Evolutionary conservation across 2,329 filamentous ascomycete genomes (phyloP).

Genomic region (Claviceps quebecensis): DNA sequence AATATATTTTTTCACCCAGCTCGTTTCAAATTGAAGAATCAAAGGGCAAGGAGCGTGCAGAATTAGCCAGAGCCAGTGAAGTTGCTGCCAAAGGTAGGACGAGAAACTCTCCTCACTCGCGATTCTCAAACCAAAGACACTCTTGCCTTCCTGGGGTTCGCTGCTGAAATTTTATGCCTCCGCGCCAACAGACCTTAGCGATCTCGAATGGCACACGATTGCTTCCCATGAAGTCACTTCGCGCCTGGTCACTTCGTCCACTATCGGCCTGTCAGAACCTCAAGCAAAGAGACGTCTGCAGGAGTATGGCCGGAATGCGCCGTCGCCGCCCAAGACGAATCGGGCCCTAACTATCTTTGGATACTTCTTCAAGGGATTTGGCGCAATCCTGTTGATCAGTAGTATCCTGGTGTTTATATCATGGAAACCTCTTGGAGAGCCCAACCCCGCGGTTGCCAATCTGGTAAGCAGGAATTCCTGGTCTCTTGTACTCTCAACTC

Average conservation of each 20-base stretch:
- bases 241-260: slow-evolving; percentile 41
- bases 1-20: slow-evolving; percentile 8
- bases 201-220: slow-evolving; percentile 55
- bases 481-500: no score
- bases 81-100: slow-evolving; percentile 29
- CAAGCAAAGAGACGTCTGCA: slow-evolving; percentile 39
- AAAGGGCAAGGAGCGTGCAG: slow-evolving; percentile 28
- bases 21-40: slow-evolving; percentile 43
- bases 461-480: slow-evolving; percentile 15
- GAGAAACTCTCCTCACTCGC: neutral
- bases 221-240: slow-evolving; percentile 42
- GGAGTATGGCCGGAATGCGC: slow-evolving; percentile 53
- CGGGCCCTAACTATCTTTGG: slow-evolving; percentile 42
- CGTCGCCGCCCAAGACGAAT: slow-evolving; percentile 49
- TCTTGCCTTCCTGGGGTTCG: neutral
- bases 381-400: slow-evolving; percentile 53
- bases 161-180: neutral
- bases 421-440: slow-evolving; percentile 61
- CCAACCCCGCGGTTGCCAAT: slow-evolving; percentile 51
- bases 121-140: neutral
- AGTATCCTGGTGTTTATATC: slow-evolving; percentile 61
- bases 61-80: slow-evolving; percentile 26
- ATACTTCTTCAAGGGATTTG: slow-evolving; percentile 70
- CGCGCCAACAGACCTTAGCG: slow-evolving; percentile 35
- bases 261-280: slow-evolving; percentile 44